A percentile compares a stretch with the other conserved stretches of the same genome.
Conservation (phyloP, 2,329 filamentous ascomycete genomes). For the Trichothecium roseum region DNA sequence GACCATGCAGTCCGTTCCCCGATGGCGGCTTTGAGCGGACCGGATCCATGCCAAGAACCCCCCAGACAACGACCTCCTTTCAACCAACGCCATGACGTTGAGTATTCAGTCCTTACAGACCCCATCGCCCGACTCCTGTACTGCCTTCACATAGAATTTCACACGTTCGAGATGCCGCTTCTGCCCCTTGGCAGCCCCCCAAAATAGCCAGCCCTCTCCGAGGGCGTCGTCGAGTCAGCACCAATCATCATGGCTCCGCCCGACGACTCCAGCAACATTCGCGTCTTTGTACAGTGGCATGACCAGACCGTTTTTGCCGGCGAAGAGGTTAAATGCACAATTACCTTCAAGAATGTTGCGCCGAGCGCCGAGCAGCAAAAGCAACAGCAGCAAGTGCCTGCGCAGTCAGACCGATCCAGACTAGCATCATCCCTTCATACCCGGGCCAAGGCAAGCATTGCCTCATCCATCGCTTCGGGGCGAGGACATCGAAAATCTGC, state of each 20-base stretch:
- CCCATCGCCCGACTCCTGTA: conserved; percentile 6
- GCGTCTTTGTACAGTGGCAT: conserved; percentile 92
- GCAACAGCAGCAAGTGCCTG: conserved; percentile 11
- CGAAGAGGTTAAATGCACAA: conserved; percentile 89
- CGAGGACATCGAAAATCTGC: conserved; percentile 54
- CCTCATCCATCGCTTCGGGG: conserved; percentile 27
- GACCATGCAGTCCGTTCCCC: conserved; percentile 8
- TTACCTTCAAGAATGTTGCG: conserved; percentile 87
- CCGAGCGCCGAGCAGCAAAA: conserved; percentile 26
- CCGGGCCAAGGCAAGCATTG: conserved; percentile 29
- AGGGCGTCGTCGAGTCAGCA: conserved; percentile 10
- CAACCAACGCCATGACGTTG: conserved; percentile 16
- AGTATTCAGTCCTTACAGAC: conserved; percentile 8
- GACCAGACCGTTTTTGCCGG: conserved; percentile 92
- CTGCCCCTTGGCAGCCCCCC: conserved; percentile 13
- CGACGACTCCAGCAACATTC: conserved; percentile 58
- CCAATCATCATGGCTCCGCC: conserved; percentile 32
- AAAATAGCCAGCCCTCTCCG: conserved; percentile 17
- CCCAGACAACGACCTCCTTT: conserved; percentile 12
- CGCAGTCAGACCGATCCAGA: conserved; percentile 23
- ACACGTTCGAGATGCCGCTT: conserved; percentile 17
- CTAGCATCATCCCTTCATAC: conserved; percentile 31
- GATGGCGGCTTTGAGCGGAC: too few relatives aligned
- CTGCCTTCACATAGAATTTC: too few relatives aligned
- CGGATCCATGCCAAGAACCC: conserved; percentile 8